phyloP scores from a whole-genome alignment of 2,329 filamentous ascomycete genomes.

The Talaromyces sp. region DNA sequence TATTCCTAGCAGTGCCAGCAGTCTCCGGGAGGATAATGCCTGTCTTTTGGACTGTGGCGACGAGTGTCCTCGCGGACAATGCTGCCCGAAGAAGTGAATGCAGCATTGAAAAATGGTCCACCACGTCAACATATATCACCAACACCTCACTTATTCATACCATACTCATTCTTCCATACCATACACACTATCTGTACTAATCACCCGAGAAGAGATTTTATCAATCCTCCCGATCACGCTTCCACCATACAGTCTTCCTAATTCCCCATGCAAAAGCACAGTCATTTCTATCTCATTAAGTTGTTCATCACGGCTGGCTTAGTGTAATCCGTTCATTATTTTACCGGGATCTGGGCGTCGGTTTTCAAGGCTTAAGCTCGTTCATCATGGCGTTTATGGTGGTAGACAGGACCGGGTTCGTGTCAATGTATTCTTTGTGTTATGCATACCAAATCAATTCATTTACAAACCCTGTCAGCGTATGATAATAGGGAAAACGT shows the following conservation, averaged over 20 bases:
- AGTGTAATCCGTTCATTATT: neutral
- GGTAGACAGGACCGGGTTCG: neutral
- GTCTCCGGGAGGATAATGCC: conserved; percentile 37
- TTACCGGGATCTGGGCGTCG: neutral
- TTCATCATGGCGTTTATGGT: neutral
- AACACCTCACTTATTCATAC: neutral
- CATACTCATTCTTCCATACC: neutral
- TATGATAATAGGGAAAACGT: too few relatives aligned
- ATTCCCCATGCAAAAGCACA: neutral
- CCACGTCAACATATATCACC: neutral
- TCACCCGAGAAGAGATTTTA: neutral
- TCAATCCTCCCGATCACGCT: neutral
- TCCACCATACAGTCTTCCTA: neutral
- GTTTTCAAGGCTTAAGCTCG: neutral
- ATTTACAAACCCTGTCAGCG: neutral
- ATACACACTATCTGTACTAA: conserved; percentile 5
- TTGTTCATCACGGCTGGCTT: neutral
- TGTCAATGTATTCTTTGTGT: neutral
- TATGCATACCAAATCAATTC: neutral
- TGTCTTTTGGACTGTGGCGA: conserved; percentile 50
- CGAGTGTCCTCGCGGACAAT: conserved; percentile 43
- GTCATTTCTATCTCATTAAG: neutral
- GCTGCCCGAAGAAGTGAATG: conserved; percentile 36
- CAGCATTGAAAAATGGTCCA: neutral
- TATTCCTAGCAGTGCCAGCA: conserved; percentile 35